These are phyloP conservation scores for Sextonia rubra DNA, from an alignment of 164 flowering plant species.

Conservation along the genomic window DNA sequence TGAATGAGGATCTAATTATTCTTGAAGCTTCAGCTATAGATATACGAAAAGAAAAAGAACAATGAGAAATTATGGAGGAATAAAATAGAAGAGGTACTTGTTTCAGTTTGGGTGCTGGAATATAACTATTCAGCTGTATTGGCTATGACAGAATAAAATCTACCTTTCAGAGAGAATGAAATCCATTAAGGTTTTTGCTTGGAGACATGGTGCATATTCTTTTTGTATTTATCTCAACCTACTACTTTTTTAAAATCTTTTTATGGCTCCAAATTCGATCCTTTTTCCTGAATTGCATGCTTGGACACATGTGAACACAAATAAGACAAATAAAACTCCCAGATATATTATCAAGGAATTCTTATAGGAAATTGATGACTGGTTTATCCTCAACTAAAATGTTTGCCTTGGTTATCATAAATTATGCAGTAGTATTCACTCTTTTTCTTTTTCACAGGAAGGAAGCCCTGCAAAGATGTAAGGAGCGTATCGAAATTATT, in stretches of 20 bases:
- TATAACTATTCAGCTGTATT: too few species aligned
- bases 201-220: too few species aligned
- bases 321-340: too few species aligned
- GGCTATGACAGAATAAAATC: too few species aligned
- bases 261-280: background rate
- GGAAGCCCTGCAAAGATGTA: slow-evolving; percentile 59
- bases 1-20: too few species aligned
- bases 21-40: too few species aligned
- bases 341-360: background rate
- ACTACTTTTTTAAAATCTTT: background rate
- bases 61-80: too few species aligned
- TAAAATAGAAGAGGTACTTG: too few species aligned
- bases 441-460: slow-evolving; percentile 32
- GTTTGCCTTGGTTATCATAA: background rate
- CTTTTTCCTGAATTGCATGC: background rate
- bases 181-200: too few species aligned
- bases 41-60: too few species aligned
- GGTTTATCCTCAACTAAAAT: background rate
- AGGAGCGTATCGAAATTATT: slow-evolving; percentile 63
- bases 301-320: background rate
- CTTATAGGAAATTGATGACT: background rate
- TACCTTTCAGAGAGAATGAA: too few species aligned
- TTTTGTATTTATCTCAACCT: background rate
- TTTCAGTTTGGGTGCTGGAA: too few species aligned
- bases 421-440: background rate